Evolutionary conservation across 306 rosid species (phyloP), one percentile per base, ranked within the genome.

Genomic region (Dryas drummondii): DNA sequence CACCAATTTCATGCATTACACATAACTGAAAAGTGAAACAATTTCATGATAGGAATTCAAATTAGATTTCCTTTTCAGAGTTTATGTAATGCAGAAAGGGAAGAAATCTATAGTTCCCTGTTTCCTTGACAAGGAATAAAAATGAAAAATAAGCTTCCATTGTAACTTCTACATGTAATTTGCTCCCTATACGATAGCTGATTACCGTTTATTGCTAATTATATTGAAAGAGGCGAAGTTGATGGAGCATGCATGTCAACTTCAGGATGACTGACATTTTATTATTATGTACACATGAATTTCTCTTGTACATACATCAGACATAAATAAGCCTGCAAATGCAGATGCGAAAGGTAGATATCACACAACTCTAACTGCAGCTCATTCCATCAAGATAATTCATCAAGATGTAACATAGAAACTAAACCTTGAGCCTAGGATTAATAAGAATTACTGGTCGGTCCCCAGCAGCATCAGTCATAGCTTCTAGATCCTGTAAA

Each of bases 401-500:
- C n/a, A 14, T 37, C 62, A 68, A 60, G 6, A 8, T 0, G 57
- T 57, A 69, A 56, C 19, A 80, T 66, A 74, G 67, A 74, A 77
- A 80, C 69, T 63, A 49, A 82, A 90, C 98, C 97, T 91, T 88
- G 76, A 94, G 98, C 87, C 84, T 77, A 53, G 98, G 81, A 85
- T 91, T 94, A 82, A 94, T 66, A 19, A 91, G 88, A 71, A 94
- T 68, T 64, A 94, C 98, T 60, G 98, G 97, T 71, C 97, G 86
- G 78, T 82, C 85, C 55, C 93, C 91, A 45, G 97, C 97, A 76
- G 98, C 94, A 78, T 69, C 81, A 41, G 98, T 94, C 98, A 91
- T 91, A 5, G 96, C 97, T 87, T 77, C 85, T 66, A 94, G 81
- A 80, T 94, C 97, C 98, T 91, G 94, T 68, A 76, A 60, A 76